Conservation (phyloP, 129 eudicot genomes). For the Flaveria linearis region DNA sequence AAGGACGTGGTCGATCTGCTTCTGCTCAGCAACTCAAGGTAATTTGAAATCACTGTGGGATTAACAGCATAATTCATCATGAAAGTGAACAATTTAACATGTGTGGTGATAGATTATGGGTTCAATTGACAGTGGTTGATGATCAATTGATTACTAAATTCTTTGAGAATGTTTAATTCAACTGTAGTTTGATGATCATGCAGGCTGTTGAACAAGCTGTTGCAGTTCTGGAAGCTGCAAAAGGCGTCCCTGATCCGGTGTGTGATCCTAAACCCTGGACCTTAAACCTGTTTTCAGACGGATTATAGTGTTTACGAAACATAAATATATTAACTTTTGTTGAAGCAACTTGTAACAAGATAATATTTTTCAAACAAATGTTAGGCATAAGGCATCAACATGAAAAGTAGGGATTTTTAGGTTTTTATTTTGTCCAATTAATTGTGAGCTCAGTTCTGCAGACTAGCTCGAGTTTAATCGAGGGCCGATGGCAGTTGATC, state of each 20-base stretch:
- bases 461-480: conserved; percentile 90
- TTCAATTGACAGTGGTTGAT: background rate
- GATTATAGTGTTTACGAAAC: background rate
- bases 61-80: background rate
- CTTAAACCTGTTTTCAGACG: background rate
- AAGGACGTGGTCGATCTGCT: conserved; percentile 98
- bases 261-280: conserved; percentile 10
- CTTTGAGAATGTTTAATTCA: background rate
- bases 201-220: conserved; percentile 92
- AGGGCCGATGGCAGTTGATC: conserved; percentile 92
- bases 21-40: conserved; percentile 85
- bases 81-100: background rate
- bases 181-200: conserved; percentile 5
- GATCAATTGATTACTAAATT: background rate
- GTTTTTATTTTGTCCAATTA: background rate
- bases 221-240: conserved; percentile 59
- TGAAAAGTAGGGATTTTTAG: background rate
- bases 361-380: background rate
- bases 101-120: conserved; percentile 2
- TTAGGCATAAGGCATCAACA: background rate
- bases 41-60: background rate
- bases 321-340: too few relatives aligned
- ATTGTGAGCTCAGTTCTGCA: conserved; percentile 41
- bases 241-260: conserved; percentile 78
- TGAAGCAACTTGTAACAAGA: background rate